Conservation (phyloP, 208 protist species). For the Acanthamoeba culbertsoni region DNA sequence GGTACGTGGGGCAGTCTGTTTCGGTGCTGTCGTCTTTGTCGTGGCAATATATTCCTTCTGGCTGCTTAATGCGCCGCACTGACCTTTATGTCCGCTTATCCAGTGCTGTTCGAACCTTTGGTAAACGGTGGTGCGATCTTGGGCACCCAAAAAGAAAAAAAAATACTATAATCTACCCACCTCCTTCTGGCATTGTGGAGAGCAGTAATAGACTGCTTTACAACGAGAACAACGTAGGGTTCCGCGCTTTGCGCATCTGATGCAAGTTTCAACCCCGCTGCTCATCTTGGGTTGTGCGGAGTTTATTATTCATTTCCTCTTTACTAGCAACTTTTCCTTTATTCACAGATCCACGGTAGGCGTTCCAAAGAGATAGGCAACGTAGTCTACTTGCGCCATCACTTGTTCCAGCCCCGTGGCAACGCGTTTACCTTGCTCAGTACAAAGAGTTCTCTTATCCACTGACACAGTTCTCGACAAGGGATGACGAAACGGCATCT, state of each 20-base stretch:
- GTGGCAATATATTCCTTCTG: slow-evolving; percentile 42
- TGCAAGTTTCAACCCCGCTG: background rate
- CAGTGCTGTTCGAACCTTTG: background rate
- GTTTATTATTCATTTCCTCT: too few species aligned
- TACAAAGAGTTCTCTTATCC: too few species aligned
- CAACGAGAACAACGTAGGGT: slow-evolving; percentile 24
- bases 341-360: too few species aligned
- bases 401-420: too few species aligned
- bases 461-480: too few species aligned
- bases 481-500: too few species aligned
- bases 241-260: slow-evolving; percentile 42
- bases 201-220: slow-evolving; percentile 57
- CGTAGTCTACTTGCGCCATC: too few species aligned
- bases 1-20: background rate
- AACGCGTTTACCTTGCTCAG: too few species aligned
- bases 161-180: background rate
- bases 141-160: too few species aligned
- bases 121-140: too few species aligned
- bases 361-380: too few species aligned
- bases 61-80: background rate
- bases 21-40: background rate
- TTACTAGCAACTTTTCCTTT: too few species aligned
- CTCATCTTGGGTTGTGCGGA: background rate
- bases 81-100: slow-evolving; percentile 40
- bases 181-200: background rate